Conservation (phyloP, 495 filamentous ascomycete species). For the Penicillium verhagenii region DNA sequence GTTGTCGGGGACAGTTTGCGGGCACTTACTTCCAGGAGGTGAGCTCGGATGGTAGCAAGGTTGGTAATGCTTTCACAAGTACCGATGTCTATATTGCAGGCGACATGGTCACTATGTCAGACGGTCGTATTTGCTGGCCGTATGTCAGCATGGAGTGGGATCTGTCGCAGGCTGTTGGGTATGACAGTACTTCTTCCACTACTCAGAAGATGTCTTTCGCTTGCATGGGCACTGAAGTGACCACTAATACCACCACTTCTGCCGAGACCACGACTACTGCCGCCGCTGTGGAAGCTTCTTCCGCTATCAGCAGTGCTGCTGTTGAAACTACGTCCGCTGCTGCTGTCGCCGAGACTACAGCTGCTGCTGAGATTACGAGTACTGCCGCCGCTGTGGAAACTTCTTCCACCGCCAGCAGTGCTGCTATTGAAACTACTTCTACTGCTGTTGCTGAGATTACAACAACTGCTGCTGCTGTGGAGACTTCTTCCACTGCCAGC, state of each 20-base stretch:
- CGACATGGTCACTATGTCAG: constrained; percentile 50
- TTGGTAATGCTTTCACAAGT: constrained; percentile 39
- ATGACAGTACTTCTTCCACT: constrained; percentile 19
- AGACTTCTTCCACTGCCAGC: background rate
- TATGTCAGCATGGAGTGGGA: constrained; percentile 52
- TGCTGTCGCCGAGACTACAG: background rate
- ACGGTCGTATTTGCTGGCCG: constrained; percentile 53
- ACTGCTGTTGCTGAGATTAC: background rate
- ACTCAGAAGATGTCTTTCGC: constrained; percentile 48
- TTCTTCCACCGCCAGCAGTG: too few species aligned
- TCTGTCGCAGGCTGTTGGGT: constrained; percentile 31
- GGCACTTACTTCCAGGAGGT: constrained; percentile 53
- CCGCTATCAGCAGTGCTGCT: background rate
- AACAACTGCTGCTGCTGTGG: background rate
- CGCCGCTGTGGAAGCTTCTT: background rate
- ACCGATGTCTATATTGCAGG: constrained; percentile 50
- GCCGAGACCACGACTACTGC: background rate
- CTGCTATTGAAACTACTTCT: background rate
- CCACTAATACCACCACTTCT: background rate
- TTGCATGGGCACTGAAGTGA: constrained; percentile 28
- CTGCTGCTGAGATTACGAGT: background rate
- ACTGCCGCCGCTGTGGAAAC: background rate
- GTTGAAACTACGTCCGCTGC: background rate
- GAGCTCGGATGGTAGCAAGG: constrained; percentile 36
- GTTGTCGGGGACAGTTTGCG: constrained; percentile 48